phyloP scores from a whole-genome alignment of 2,329 filamentous ascomycete species.

The Albophoma yamanashiensis region DNA sequence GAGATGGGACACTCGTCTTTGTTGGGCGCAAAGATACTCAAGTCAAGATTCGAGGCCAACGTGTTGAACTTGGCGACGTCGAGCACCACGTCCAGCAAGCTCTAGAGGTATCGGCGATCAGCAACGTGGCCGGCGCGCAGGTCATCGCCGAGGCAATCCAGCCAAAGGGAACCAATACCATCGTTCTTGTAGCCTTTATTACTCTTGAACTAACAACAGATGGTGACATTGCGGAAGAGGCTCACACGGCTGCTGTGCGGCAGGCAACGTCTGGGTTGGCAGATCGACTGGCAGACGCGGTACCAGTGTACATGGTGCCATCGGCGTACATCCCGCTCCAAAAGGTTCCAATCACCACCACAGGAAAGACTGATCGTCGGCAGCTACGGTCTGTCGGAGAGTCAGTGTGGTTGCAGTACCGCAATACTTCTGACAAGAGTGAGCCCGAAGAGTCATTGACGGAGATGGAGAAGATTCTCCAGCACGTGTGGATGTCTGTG shows the following conservation, averaged over 20 bases:
- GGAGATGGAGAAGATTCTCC: slow-evolving; percentile 1
- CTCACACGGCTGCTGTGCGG: neutral
- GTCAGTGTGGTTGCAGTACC: neutral
- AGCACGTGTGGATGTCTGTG: slow-evolving; percentile 26
- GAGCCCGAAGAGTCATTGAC: neutral
- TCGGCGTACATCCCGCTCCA: slow-evolving; percentile 5
- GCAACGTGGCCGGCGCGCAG: neutral
- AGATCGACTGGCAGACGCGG: slow-evolving; percentile 1
- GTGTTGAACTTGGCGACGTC: slow-evolving; percentile 30
- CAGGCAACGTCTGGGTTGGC: neutral
- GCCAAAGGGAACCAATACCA: slow-evolving; percentile 1
- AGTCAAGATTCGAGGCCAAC: slow-evolving; percentile 43
- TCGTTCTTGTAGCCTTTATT: slow-evolving; percentile 7
- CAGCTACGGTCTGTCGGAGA: slow-evolving; percentile 4
- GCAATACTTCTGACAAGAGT: neutral
- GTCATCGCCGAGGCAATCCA: slow-evolving; percentile 5
- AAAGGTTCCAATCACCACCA: slow-evolving; percentile 5
- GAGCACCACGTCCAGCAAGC: slow-evolving; percentile 6
- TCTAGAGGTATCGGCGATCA: neutral
- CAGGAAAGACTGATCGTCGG: slow-evolving; percentile 8
- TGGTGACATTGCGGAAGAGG: neutral
- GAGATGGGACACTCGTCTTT: slow-evolving; percentile 23
- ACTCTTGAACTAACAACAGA: neutral
- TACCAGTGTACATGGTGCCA: slow-evolving; percentile 9
- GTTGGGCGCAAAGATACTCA: slow-evolving; percentile 42